phyloP scores from a whole-genome alignment of 495 filamentous ascomycete species.

The Penicillium diatomitis region DNA sequence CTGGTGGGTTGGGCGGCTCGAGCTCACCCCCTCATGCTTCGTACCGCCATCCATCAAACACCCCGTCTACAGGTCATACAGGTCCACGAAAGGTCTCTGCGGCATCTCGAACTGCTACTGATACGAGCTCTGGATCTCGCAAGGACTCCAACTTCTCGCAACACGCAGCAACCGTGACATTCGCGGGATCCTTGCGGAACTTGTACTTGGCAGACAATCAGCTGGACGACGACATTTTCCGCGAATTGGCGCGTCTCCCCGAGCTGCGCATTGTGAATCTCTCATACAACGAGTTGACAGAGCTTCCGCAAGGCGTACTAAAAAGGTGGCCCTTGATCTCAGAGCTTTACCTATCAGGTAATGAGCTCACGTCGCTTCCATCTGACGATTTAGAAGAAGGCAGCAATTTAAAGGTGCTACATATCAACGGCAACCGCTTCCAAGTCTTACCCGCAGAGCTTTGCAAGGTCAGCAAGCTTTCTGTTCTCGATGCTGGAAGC shows the following conservation, averaged over 20 bases:
- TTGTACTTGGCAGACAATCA: conserved; percentile 90
- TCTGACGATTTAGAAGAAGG: conserved; percentile 91
- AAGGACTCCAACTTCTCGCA: conserved; percentile 83
- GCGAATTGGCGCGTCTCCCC: conserved; percentile 71
- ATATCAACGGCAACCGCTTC: conserved; percentile 97
- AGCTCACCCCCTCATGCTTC: conserved; percentile 58
- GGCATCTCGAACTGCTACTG: conserved; percentile 54
- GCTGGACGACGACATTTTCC: conserved; percentile 86
- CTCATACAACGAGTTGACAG: conserved; percentile 88
- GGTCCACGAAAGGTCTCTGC: conserved; percentile 75
- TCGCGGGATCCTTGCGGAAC: conserved; percentile 73
- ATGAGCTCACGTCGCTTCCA: conserved; percentile 82
- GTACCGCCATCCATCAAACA: conserved; percentile 70
- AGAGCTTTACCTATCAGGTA: conserved; percentile 92
- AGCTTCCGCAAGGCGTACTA: conserved; percentile 81
- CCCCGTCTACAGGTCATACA: conserved; percentile 61
- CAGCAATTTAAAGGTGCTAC: conserved; percentile 74
- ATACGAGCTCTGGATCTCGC: conserved; percentile 53
- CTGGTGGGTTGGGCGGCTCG: conserved; percentile 62
- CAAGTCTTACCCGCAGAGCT: conserved; percentile 93
- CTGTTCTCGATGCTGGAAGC: conserved; percentile 88
- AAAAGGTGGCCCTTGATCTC: conserved; percentile 78
- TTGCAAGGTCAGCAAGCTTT: conserved; percentile 81
- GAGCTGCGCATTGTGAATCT: conserved; percentile 87
- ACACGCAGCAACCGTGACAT: conserved; percentile 62